Evolutionary conservation across 768 basidiomycete species (phyloP).

Genomic region (Ephemerocybe angulata): DNA sequence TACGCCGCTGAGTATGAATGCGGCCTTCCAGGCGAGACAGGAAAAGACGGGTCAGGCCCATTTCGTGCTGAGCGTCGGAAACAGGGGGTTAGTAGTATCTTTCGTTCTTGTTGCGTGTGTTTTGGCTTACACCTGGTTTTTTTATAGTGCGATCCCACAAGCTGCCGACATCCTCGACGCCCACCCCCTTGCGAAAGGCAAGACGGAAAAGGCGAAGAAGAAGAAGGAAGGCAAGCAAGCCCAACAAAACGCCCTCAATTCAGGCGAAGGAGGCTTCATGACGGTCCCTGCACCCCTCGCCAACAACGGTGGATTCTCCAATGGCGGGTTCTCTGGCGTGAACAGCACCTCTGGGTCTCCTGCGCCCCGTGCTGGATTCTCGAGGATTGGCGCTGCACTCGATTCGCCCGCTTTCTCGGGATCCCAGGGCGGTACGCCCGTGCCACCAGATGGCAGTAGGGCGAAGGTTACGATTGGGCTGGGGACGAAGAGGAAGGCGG

Average conservation of each 20-base stretch:
- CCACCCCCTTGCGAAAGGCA: constrained; percentile 77
- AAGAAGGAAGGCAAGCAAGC: constrained; percentile 69
- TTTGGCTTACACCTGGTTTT: constrained; percentile 11
- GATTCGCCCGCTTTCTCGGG: constrained; percentile 16
- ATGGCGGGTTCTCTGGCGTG: constrained; percentile 48
- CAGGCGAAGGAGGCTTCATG: constrained; percentile 60
- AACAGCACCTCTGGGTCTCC: constrained; percentile 53
- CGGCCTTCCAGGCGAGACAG: constrained; percentile 89
- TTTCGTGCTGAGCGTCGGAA: constrained; percentile 92
- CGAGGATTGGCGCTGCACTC: constrained; percentile 58
- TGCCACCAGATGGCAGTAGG: constrained; percentile 59
- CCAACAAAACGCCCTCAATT: too few relatives aligned
- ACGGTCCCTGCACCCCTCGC: constrained; percentile 60
- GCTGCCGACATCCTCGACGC: constrained; percentile 75
- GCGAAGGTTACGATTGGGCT: constrained; percentile 76
- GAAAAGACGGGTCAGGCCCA: constrained; percentile 95
- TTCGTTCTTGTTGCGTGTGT: neutral
- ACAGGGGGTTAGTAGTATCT: constrained; percentile 64
- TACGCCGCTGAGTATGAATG: constrained; percentile 93
- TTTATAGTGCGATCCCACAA: constrained; percentile 78
- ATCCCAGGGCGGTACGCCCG: constrained; percentile 57
- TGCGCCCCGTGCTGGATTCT: constrained; percentile 70
- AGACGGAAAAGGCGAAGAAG: constrained; percentile 77
- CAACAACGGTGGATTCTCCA: constrained; percentile 33
- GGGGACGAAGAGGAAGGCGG: constrained; percentile 76